Base-by-base conservation (phyloP, 495 filamentous ascomycete genomes). In the Podospora conica region DNA sequence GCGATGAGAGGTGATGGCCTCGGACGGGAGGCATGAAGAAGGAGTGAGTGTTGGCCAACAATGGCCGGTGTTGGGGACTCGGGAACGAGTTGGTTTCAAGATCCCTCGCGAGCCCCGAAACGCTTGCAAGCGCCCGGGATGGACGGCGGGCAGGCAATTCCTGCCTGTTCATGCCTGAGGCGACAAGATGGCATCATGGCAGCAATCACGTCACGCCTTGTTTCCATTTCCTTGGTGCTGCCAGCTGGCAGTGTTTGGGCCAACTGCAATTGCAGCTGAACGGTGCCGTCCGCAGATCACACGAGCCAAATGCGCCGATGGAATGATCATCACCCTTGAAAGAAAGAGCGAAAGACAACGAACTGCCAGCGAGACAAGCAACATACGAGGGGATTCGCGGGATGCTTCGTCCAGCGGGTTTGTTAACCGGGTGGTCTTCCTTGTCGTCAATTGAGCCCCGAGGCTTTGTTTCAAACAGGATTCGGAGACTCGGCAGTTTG, bases 41-140 rank as follows among this genome's bases (percentile, higher is more conserved):
- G n/a, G n/a, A n/a, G n/a, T n/a, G n/a, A 48, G 40, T n/a, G 40
- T 18, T n/a, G 18, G 40, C 40, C 15, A 48, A 48, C 40, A 48
- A n/a, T 48, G 40, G 40, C 40, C 40, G 15, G 33, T 9, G 40
- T 48, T 48, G 40, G 40, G 7, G 40, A 48, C 15, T 48, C 25
- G 63, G 18, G 22, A n/a, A 22, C 20, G 63, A 64, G 63, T 55
- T 55, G 63, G 48, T 64, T 64, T 64, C 63, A 64, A 58, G 57
- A 64, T 64, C 54, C 55, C 33, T 48, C 48, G 22, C 40, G 55
- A 58, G 55, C 55, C 62, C 15, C 33, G 55, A 64, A 56, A 23
- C n/a, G 12, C 12, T 58, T 3, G 9, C 27, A 27, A 48, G 54
- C 63, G 63, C 63, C 55, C 21, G 55, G 10, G 6, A 12, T 27